Evolutionary conservation across 2,329 filamentous ascomycete genomes (phyloP), one percentile per base, ranked within the genome.

Genomic region (Colletotrichum destructivum): DNA sequence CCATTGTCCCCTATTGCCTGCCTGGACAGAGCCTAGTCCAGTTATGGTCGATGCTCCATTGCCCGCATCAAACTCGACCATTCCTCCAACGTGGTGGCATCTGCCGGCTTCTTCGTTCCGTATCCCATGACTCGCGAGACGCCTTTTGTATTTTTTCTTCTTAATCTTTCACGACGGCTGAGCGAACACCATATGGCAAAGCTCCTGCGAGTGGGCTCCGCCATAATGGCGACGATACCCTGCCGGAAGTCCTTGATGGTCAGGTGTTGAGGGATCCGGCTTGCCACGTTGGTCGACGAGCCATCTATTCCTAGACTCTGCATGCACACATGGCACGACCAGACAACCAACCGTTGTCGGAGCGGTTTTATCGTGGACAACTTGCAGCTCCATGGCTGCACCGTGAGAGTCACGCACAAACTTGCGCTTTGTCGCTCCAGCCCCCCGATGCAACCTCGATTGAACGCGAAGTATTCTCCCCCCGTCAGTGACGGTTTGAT

Each of bases 401-500:
- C 46, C 11, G 16, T 42, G 42, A 54, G 21, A 59, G 65, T 54
- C 46, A 68, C 52, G 54, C 59, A 54, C 44, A 57, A 40, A 18
- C 47, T 56, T 23, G 16, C 44, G 42, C 60, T 44, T 42, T 46
- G 59, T 55, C 66, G 46, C 42, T 21, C 16, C 60, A 44, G 44
- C 66, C 61, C 61, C 54, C 54, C 54, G 55, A 61, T 70, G 46
- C 69, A n/a, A 72, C 54, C 35, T 51, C 35, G 49, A 55, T 38
- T 49, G 40, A 62, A 68, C 35, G 51, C 47, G 21, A 54, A n/a
- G 38, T 66, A 23, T 59, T 21, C 26, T 67, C 46, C 23, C 64
- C 52, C 56, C 57, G 26, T 59, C 62, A 26, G 51, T 59, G 47
- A 73, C 59, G 47, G 63, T 61, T 72, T 73, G 60, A 69, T 72